Conservation (phyloP, 768 basidiomycete species). For the Myochromella boudieri region DNA sequence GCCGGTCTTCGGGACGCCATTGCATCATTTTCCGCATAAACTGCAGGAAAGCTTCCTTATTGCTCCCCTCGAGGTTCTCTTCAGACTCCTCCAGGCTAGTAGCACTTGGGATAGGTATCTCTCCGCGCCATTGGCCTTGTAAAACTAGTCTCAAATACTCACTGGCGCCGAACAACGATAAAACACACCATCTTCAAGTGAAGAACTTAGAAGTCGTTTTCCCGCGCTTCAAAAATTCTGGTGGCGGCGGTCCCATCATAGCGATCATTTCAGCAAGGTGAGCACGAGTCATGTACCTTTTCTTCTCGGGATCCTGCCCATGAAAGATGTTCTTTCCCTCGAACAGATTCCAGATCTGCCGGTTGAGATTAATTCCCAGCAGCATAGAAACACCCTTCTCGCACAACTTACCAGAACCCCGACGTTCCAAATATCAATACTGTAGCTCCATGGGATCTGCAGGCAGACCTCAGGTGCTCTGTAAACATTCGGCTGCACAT, state of each 20-base stretch:
- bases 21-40: background rate
- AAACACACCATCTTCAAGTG: background rate
- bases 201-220: background rate
- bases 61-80: background rate
- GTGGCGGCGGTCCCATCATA: background rate
- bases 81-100: background rate
- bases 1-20: background rate
- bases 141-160: background rate
- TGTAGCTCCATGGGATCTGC: background rate
- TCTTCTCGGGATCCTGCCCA: background rate
- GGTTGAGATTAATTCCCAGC: background rate
- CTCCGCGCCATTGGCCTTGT: background rate
- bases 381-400: background rate
- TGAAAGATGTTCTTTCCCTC: background rate
- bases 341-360: background rate
- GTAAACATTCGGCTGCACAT: too few species aligned
- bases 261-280: background rate
- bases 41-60: background rate
- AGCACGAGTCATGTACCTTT: background rate
- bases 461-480: too few species aligned
- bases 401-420: background rate
- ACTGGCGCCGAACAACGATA: background rate
- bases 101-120: background rate
- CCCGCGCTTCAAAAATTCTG: background rate
- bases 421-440: background rate